A percentile compares a stretch with the other conserved stretches of the same genome.
Evolutionary conservation across 2,329 filamentous ascomycete genomes (phyloP).

Genomic region (Mariannaea elegans): DNA sequence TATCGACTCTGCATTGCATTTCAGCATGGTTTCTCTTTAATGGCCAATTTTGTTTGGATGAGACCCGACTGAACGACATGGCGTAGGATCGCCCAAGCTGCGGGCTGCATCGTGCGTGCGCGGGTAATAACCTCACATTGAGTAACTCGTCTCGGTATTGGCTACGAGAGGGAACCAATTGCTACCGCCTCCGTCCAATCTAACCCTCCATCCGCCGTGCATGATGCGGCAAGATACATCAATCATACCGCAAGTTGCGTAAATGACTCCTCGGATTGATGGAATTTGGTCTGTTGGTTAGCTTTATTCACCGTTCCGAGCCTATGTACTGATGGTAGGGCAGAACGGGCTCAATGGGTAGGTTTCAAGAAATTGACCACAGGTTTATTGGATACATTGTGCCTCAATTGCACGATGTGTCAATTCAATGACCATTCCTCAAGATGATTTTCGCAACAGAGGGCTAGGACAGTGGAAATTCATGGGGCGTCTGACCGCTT

Average conservation of each 20-base stretch:
- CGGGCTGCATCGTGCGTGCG: slow-evolving; percentile 23
- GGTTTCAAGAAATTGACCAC: not conserved
- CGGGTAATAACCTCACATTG: slow-evolving; percentile 25
- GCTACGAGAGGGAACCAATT: not conserved
- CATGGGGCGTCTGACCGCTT: slow-evolving; percentile 9
- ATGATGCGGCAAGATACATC: not conserved
- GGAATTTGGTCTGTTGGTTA: not conserved
- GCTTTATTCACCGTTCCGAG: not conserved
- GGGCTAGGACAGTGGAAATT: not conserved
- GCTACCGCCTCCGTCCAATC: not conserved
- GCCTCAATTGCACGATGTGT: not conserved
- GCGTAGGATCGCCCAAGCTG: slow-evolving; percentile 24
- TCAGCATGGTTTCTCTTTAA: slow-evolving; percentile 25
- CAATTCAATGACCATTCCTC: not conserved
- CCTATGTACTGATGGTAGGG: not conserved
- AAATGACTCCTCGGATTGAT: not conserved
- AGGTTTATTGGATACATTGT: not conserved
- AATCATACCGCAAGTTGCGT: not conserved
- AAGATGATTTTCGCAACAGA: not conserved
- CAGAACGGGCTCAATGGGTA: not conserved
- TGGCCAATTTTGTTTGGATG: slow-evolving; percentile 23
- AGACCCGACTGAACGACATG: slow-evolving; percentile 22
- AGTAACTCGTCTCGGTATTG: slow-evolving; percentile 23
- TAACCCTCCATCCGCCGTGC: not conserved
- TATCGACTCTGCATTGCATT: slow-evolving; percentile 23